These are phyloP conservation scores for Carallia pectinifolia DNA, from an alignment of 345 rosid species.

Conservation along the genomic window DNA sequence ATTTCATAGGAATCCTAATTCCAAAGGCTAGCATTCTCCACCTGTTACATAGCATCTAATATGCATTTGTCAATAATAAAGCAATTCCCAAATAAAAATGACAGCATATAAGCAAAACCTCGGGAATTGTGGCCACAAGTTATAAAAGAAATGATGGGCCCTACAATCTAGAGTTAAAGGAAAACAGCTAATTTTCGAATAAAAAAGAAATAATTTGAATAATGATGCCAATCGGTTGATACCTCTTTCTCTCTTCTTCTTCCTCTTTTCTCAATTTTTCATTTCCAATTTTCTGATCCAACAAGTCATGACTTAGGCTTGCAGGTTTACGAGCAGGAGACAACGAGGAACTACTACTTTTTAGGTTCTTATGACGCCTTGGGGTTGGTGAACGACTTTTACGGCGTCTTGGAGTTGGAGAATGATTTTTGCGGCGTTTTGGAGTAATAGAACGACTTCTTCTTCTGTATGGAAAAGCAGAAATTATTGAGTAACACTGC, in stretches of 20 bases:
- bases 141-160: neutral
- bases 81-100: neutral
- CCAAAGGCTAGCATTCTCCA: constrained; percentile 3
- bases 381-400: constrained; percentile 78
- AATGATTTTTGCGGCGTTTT: constrained; percentile 56
- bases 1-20: neutral
- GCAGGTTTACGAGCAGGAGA: constrained; percentile 62
- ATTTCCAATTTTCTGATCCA: constrained; percentile 60
- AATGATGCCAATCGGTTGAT: constrained; percentile 18
- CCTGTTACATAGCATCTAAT: neutral
- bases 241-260: constrained; percentile 87
- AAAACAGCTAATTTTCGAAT: neutral
- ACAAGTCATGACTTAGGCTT: constrained; percentile 57
- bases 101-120: neutral
- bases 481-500: constrained; percentile 50
- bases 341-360: constrained; percentile 72
- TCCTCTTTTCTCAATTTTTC: constrained; percentile 78
- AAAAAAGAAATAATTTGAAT: constrained; percentile 6
- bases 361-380: constrained; percentile 69
- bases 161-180: constrained; percentile 1
- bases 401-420: constrained; percentile 58
- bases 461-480: constrained; percentile 55
- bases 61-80: neutral
- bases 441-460: constrained; percentile 86
- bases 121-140: neutral